Base-by-base conservation (phyloP, 108 stramenopile genomes). In the Parietichytrium sp. region DNA sequence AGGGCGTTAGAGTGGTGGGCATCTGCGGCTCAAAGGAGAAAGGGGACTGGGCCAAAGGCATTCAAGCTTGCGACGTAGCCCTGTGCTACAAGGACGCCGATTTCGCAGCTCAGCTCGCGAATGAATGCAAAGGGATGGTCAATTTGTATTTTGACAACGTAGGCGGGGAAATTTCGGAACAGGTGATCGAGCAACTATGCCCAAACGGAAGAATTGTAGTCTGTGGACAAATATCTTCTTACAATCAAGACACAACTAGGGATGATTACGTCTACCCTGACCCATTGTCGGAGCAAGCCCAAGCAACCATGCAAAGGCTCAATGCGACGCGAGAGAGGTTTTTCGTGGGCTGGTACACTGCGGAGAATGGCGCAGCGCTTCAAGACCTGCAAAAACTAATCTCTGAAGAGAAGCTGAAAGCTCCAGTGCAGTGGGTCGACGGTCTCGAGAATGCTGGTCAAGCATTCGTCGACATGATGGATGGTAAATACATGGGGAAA, bases 101-200 rank as follows among this genome's bases (percentile, higher is more conserved):
- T 42, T 72, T 72, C 45, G 6, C 10, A 45, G 61, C 10, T 6
- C 18, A 72, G 61, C 61, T 72, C 10, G 6, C 10, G 6, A 42
- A 36, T 6, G 61, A 33, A 6, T 72, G 61, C 61, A 42, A 72
- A n/a, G 42, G 42, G 38, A 72, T 45, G 10, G 61, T 72, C 42
- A 42, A 72, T 25, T 42, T 72, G 20, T 72, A 72, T 42, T 72
- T 72, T 72, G 61, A 72, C 61, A 72, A 72, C 45, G 61, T 72
- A 6, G 61, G 61, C 33, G 61, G 61, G 16, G 6, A n/a, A 0
- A 45, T 72, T 27, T 45, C 38, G 38, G 61, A 72, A 27, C 36
- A 72, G 61, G 61, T 72, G 61, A 72, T 72, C 42, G 45, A 45
- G 61, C 61, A 72, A 20, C 61, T 72, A 25, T 45, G 45, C 20